Evolutionary conservation across 345 rosid genomes (phyloP).

Genomic region (Erysimum cheiranthoides): DNA sequence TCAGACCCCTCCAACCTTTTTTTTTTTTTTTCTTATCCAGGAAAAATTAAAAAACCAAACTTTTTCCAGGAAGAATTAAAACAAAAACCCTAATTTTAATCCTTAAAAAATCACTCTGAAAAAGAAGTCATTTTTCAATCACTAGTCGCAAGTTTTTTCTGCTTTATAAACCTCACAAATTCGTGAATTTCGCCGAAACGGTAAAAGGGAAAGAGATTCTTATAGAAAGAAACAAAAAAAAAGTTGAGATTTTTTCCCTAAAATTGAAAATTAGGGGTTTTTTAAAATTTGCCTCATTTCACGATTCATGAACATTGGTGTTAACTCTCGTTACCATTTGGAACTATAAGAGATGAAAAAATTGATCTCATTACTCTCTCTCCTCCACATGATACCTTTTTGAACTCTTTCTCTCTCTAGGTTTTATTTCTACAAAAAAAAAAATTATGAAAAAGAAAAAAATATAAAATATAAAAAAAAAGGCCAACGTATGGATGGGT

Average conservation of each 20-base stretch:
- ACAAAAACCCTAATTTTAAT: conserved; percentile 19
- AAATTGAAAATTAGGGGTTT: background rate
- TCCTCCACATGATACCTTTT: conserved; percentile 35
- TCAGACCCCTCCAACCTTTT: conserved; percentile 50
- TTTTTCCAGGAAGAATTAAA: conserved; percentile 25
- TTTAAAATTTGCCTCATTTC: background rate
- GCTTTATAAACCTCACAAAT: conserved; percentile 16
- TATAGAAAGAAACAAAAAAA: conserved; percentile 14
- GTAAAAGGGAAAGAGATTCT: conserved; percentile 24
- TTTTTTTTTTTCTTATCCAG: conserved; percentile 26
- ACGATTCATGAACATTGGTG: conserved; percentile 41
- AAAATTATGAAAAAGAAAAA: background rate
- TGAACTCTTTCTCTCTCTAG: conserved; percentile 15
- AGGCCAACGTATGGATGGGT: conserved; percentile 58
- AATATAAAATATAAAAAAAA: conserved; percentile 9
- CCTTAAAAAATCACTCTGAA: conserved; percentile 21
- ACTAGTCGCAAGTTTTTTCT: conserved; percentile 23
- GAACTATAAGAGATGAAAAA: conserved; percentile 15
- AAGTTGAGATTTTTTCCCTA: conserved; percentile 36
- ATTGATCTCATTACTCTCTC: conserved; percentile 27
- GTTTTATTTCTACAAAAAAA: background rate
- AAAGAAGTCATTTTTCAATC: conserved; percentile 41
- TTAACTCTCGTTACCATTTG: conserved; percentile 20
- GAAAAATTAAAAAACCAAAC: conserved; percentile 30
- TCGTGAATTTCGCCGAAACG: conserved; percentile 21